A percentile compares a stretch with the other conserved stretches of the same genome.
Conservation (phyloP, 257 asterid genomes). For the Rehmannia glutinosa region DNA sequence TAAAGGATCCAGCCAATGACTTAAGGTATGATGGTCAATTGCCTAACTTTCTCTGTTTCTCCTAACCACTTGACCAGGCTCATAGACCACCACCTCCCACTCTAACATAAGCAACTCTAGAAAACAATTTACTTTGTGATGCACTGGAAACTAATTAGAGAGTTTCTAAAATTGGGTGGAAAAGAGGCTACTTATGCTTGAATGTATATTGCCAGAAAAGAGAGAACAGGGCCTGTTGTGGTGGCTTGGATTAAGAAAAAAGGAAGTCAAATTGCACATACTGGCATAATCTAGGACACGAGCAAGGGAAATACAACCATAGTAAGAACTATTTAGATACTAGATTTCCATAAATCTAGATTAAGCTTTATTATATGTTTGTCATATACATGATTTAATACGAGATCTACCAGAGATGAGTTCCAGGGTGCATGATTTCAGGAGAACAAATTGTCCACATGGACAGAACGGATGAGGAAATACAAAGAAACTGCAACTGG, state of each 20-base stretch:
- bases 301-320: not conserved
- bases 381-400: not conserved
- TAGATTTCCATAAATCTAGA: not conserved
- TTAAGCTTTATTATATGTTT: no score
- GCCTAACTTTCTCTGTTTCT: no score
- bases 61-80: no score
- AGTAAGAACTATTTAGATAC: not conserved
- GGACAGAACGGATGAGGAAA: not conserved
- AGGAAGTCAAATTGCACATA: not conserved
- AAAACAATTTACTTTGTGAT: not conserved
- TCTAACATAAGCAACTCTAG: not conserved
- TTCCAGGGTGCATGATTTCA: not conserved
- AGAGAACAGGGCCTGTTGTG: not conserved
- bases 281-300: no score
- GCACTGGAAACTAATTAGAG: not conserved
- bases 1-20: not conserved
- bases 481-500: not conserved
- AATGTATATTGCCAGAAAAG: not conserved
- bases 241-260: not conserved
- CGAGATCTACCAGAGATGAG: not conserved
- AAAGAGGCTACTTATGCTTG: not conserved
- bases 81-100: not conserved
- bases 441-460: not conserved
- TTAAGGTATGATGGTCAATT: not conserved
- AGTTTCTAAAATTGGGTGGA: not conserved